A percentile compares a stretch with the other conserved stretches of the same genome.
phyloP scores from a whole-genome alignment of 331 rosid genomes.

The Prunus yedoensis region DNA sequence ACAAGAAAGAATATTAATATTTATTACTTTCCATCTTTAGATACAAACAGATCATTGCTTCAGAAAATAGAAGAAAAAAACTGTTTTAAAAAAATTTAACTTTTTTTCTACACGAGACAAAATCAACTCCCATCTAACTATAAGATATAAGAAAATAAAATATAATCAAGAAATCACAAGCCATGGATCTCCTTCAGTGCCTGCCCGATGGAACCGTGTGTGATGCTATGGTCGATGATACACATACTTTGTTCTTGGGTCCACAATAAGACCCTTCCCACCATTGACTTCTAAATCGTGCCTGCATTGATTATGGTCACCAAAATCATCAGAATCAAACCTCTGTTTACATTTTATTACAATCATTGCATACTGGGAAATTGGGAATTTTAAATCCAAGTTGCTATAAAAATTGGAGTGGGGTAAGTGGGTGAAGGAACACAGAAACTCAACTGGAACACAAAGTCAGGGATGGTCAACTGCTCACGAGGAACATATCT shows the following conservation, averaged over 20 bases:
- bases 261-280: slow-evolving; percentile 90
- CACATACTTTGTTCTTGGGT: slow-evolving; percentile 87
- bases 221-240: slow-evolving; percentile 68
- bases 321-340: slow-evolving; percentile 29
- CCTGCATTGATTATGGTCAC: slow-evolving; percentile 41
- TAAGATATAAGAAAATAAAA: slow-evolving; percentile 17
- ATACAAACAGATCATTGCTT: slow-evolving; percentile 28
- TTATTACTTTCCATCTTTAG: slow-evolving; percentile 31
- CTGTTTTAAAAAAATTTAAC: slow-evolving; percentile 13
- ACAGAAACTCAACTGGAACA: slow-evolving; percentile 72
- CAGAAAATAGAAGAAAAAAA: slow-evolving; percentile 1
- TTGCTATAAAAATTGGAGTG: not conserved
- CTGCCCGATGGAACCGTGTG: slow-evolving; percentile 16
- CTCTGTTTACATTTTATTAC: not conserved
- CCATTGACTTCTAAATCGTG: slow-evolving; percentile 98
- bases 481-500: slow-evolving; percentile 94
- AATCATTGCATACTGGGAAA: not conserved
- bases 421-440: slow-evolving; percentile 11
- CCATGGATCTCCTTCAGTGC: slow-evolving; percentile 21
- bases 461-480: slow-evolving; percentile 94
- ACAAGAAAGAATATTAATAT: slow-evolving; percentile 27
- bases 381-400: not conserved
- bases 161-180: slow-evolving; percentile 30
- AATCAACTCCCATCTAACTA: slow-evolving; percentile 27
- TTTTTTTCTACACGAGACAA: slow-evolving; percentile 26